Base-by-base conservation (phyloP, 768 basidiomycete species). In the Chalciporus piperatus region DNA sequence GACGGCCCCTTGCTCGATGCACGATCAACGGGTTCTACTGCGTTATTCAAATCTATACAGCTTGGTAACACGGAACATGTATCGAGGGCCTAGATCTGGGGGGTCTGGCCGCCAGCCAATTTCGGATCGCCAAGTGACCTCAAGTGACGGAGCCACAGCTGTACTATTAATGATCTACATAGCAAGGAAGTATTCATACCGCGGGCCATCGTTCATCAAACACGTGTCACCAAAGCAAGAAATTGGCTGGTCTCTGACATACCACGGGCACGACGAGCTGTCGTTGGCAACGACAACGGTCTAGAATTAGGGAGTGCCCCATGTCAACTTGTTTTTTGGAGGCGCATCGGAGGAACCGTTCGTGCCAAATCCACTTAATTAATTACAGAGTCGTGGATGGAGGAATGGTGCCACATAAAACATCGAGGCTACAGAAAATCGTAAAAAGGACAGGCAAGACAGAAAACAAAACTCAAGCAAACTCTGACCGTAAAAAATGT, bases 11-110 rank as follows among this genome's bases (percentile, higher is more conserved):
- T 1, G 16, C 16, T 37, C 1, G n/a, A 9, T 16, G 35, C n/a
- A 37, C n/a, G 35, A 4, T 37, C 35, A 37, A n/a, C 5, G 16
- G 16, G 16, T 16, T 9, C 35, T 4, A 16, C 35, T 0, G 11
- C 11, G 28, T 32, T 32, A 32, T 32, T 32, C 6, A n/a, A 28
- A 25, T 63, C 55, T 60, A n/a, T n/a, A 64, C 63, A 64, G 63
- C 63, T 64, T 64, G 63, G 61, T 52, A 48, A n/a, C 6, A 48
- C 5, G 46, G 50, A 19, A 35, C 27, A 9, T 51, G 37, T 51
- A 30, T 42, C n/a, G 50, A 50, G 51, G 30, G 12, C 11, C 30
- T 32, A 48, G 42, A 58, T 50, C 27, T 27, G 6, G 38, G 10
- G 6, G 33, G 52, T 60, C 55, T 30, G 41, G 25, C 17, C 6